Percentiles rank a stretch among this genome's conserved stretches.
Conservation (phyloP, 345 rosid species). For the Camelina laxa region DNA sequence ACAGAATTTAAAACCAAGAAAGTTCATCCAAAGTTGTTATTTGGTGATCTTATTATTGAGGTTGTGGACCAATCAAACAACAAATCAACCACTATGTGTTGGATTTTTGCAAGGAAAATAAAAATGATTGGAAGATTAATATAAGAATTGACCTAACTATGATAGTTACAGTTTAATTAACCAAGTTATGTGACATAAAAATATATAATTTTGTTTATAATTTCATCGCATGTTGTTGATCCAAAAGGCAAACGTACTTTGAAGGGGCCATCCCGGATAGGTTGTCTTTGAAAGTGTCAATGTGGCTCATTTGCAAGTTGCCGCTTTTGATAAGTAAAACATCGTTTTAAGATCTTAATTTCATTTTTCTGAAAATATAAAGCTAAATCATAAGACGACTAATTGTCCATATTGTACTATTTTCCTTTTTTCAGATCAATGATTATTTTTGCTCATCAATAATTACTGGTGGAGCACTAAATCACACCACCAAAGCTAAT, state of each 20-base stretch:
- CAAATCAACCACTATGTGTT: constrained; percentile 29
- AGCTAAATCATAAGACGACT: constrained; percentile 1
- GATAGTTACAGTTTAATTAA: constrained; percentile 23
- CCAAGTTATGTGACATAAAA: constrained; percentile 15
- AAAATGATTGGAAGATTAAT: constrained; percentile 11
- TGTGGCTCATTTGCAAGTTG: constrained; percentile 25
- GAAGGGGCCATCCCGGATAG: constrained; percentile 18
- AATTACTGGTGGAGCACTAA: constrained; percentile 30
- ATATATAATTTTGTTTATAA: neutral
- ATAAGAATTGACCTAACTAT: constrained; percentile 38
- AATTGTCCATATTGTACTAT: neutral
- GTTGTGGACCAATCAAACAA: constrained; percentile 23
- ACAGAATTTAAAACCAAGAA: neutral
- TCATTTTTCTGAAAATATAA: neutral
- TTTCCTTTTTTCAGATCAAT: neutral
- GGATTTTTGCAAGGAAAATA: neutral
- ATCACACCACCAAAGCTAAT: constrained; percentile 11
- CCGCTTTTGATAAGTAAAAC: constrained; percentile 7
- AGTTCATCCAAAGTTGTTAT: neutral
- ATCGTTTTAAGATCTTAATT: constrained; percentile 8
- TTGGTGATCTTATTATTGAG: constrained; percentile 14
- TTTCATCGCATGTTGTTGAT: constrained; percentile 4
- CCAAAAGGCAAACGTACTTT: constrained; percentile 33
- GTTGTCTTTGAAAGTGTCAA: constrained; percentile 28
- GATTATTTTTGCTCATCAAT: neutral